Evolutionary conservation across 257 asterid genomes (phyloP).

Genomic region (Haberlea rhodopensis): DNA sequence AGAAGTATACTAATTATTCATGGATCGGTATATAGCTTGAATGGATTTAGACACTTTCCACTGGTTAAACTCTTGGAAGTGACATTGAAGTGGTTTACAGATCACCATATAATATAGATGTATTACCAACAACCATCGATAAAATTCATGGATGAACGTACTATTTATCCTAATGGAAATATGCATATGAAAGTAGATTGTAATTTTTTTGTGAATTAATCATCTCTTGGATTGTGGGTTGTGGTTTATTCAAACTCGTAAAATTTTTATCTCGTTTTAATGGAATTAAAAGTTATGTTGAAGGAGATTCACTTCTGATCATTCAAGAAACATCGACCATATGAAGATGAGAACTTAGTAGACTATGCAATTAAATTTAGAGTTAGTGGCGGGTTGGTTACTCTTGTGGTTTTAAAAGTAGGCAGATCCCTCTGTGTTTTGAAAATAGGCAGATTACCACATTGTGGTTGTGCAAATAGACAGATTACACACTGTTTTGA

Average conservation of each 20-base stretch:
- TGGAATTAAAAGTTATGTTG: too few relatives aligned
- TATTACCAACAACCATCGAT: conserved; percentile 9
- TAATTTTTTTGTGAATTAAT: not conserved
- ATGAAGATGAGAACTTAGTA: too few relatives aligned
- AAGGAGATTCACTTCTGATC: too few relatives aligned
- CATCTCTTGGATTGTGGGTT: not conserved
- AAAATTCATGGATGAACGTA: conserved; percentile 22
- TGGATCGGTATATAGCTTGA: conserved; percentile 19
- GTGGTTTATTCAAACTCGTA: not conserved
- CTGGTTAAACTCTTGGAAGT: conserved; percentile 25
- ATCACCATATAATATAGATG: conserved; percentile 21
- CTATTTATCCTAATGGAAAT: not conserved
- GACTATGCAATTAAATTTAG: too few relatives aligned
- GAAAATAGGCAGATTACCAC: too few relatives aligned
- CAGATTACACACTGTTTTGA: too few relatives aligned
- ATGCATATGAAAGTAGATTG: not conserved
- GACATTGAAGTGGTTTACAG: conserved; percentile 21
- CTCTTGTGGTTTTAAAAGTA: too few relatives aligned
- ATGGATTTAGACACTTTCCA: conserved; percentile 31
- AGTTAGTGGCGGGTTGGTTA: too few relatives aligned
- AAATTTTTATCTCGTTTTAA: too few relatives aligned
- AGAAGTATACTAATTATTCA: conserved; percentile 23
- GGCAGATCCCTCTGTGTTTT: too few relatives aligned
- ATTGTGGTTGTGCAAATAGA: too few relatives aligned
- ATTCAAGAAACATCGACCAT: too few relatives aligned